Evolutionary conservation across 306 rosid species (phyloP).

Genomic region (Herpetospermum pedunculosum): DNA sequence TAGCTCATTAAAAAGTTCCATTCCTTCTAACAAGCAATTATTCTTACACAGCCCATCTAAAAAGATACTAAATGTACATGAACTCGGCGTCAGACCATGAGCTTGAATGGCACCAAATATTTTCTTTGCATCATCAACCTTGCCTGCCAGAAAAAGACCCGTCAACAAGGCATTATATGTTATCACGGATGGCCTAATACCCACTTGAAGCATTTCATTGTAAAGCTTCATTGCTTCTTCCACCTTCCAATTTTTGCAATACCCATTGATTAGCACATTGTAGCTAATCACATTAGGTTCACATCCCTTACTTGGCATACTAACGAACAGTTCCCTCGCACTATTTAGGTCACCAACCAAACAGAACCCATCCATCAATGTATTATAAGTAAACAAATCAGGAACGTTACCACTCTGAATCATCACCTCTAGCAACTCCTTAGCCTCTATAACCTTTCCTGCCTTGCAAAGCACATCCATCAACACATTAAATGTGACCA

Average conservation of each 20-base stretch:
- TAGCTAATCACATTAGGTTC: constrained; percentile 17
- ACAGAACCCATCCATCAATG: constrained; percentile 32
- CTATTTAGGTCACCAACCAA: constrained; percentile 20
- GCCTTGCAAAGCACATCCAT: constrained; percentile 22
- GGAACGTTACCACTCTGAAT: constrained; percentile 23
- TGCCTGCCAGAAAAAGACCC: constrained; percentile 26
- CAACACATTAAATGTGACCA: constrained; percentile 25
- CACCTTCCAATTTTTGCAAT: constrained; percentile 19
- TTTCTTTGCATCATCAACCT: constrained; percentile 24
- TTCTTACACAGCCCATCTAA: constrained; percentile 39
- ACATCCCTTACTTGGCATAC: constrained; percentile 19
- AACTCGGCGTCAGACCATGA: constrained; percentile 6
- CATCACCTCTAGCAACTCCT: constrained; percentile 20
- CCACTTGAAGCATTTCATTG: constrained; percentile 18
- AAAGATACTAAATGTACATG: constrained; percentile 10
- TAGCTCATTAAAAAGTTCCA: constrained; percentile 19
- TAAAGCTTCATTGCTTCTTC: constrained; percentile 24
- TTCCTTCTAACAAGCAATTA: constrained; percentile 20
- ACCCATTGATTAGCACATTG: constrained; percentile 28
- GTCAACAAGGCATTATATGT: constrained; percentile 17
- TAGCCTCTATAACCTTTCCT: constrained; percentile 26
- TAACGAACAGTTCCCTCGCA: constrained; percentile 21
- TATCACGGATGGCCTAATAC: constrained; percentile 18
- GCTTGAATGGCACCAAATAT: constrained; percentile 22
- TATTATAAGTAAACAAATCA: constrained; percentile 15